Evolutionary conservation across 164 flowering plant species (phyloP), one percentile per base, ranked within the genome.

Genomic region (Nymphaea colorata): DNA sequence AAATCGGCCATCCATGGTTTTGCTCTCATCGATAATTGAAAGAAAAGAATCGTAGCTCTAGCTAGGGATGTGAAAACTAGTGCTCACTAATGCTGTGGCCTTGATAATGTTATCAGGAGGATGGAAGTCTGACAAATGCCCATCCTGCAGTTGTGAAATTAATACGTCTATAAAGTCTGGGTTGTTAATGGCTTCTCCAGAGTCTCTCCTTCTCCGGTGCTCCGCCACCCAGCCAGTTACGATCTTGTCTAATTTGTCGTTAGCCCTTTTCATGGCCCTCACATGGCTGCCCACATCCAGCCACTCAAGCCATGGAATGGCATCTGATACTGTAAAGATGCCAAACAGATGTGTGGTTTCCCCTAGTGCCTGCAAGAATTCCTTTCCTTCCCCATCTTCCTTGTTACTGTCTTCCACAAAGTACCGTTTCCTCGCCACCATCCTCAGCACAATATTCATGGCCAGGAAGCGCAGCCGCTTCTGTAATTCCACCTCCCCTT

Each of bases 81-180:
- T 7, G 5, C 65, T 15, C 61, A 71, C 69, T 65, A 71, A 3
- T 41, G 47, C 41, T 15, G 65, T 61, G 59, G 73, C 65, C 60
- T 71, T 71, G 43, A 71, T 60, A 15, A 66, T 41, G 41, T 59
- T 66, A 42, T 66, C 69, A 6, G 25, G 17, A 51, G 66, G 69
- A 66, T 45, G 7, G 41, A 17, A 60, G 42, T 41, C 59, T 25
- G 69, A 41, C 59, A 71, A 14, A 16, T 45, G 44, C 6, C 42
- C 55, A 17, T 71, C 60, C 61, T 71, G 60, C 47, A 66, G 16
- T 3, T 14, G 15, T 3, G 73, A 71, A 43, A 71, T 45, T 65
- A 71, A 25, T 36, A 71, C 69, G 45, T 71, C 69, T 5, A 71
- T 66, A 65, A 71, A 71, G 44, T 71, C 69, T 2, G 4, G 44